Percentiles rank a stretch among this genome's conserved stretches.
Evolutionary conservation across 2,329 filamentous ascomycete species (phyloP).

Genomic region (Penicillium sp.): DNA sequence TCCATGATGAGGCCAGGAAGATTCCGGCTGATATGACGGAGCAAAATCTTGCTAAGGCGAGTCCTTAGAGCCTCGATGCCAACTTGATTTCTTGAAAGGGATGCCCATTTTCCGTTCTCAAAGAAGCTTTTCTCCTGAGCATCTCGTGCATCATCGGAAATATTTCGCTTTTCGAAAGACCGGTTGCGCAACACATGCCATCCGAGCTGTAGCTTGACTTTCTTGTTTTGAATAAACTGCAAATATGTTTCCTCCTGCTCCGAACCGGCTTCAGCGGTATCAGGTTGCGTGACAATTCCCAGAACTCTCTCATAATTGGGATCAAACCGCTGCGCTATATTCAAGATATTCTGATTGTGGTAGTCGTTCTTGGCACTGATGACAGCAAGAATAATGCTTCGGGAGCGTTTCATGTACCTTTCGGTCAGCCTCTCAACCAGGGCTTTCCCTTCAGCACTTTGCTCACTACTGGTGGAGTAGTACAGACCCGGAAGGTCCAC

Average conservation of each 20-base stretch:
- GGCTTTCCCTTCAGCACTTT: slow-evolving; percentile 29
- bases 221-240: not conserved
- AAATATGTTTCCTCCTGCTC: not conserved
- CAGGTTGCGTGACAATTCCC: not conserved
- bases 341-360: not conserved
- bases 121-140: slow-evolving; percentile 36
- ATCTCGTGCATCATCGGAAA: slow-evolving; percentile 29
- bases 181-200: slow-evolving; percentile 43
- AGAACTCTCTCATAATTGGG: not conserved
- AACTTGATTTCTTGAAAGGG: slow-evolving; percentile 23
- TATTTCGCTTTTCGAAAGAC: slow-evolving; percentile 34
- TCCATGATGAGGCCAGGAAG: not conserved
- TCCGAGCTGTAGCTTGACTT: not conserved
- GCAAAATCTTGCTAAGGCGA: slow-evolving; percentile 26
- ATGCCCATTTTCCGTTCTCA: slow-evolving; percentile 24
- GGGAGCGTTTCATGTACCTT: not conserved
- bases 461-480: slow-evolving; percentile 53
- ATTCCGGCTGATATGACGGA: not conserved
- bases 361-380: not conserved
- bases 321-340: not conserved
- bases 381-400: not conserved
- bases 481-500: slow-evolving; percentile 63
- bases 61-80: slow-evolving; percentile 38
- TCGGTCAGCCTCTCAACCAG: not conserved
- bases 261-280: not conserved